phyloP scores from a whole-genome alignment of 1,284 basidiomycete species.

The Pseudozyma tsukubaensis region DNA sequence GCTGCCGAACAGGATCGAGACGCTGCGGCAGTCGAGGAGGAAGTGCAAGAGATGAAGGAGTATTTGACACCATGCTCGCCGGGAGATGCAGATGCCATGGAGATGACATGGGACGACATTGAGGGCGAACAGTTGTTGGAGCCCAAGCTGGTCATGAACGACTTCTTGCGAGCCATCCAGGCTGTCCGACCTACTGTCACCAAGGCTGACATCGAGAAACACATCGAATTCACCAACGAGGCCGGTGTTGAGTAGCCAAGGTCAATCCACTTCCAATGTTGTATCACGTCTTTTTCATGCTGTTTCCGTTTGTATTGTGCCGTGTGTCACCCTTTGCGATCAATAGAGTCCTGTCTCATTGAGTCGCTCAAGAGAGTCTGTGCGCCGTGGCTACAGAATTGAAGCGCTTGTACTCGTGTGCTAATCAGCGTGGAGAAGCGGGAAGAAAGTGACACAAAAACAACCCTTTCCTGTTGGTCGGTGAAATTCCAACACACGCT shows the following conservation, averaged over 20 bases:
- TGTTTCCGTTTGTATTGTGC: background rate
- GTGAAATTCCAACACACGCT: slow-evolving; percentile 9
- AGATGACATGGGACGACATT: slow-evolving; percentile 93
- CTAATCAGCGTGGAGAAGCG: background rate
- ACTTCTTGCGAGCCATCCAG: slow-evolving; percentile 87
- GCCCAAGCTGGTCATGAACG: slow-evolving; percentile 70
- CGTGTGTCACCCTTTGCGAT: background rate
- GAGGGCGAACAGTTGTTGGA: slow-evolving; percentile 86
- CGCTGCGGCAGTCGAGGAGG: slow-evolving; percentile 57
- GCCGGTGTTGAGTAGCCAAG: slow-evolving; percentile 69
- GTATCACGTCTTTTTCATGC: background rate
- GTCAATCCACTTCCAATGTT: background rate
- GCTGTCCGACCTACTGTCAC: slow-evolving; percentile 89
- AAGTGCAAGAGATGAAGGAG: slow-evolving; percentile 71
- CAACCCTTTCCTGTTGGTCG: slow-evolving; percentile 5
- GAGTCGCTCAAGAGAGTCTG: background rate
- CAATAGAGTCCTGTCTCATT: slow-evolving; percentile 8
- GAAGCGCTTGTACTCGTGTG: background rate
- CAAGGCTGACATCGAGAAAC: slow-evolving; percentile 83
- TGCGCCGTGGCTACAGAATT: background rate
- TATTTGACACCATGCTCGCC: slow-evolving; percentile 91
- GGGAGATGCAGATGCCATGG: slow-evolving; percentile 84
- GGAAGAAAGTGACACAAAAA: slow-evolving; percentile 13
- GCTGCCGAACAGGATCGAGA: slow-evolving; percentile 42
- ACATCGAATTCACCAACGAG: slow-evolving; percentile 92